phyloP scores from a whole-genome alignment of 2,329 filamentous ascomycete species.

The Colletotrichum sp. region DNA sequence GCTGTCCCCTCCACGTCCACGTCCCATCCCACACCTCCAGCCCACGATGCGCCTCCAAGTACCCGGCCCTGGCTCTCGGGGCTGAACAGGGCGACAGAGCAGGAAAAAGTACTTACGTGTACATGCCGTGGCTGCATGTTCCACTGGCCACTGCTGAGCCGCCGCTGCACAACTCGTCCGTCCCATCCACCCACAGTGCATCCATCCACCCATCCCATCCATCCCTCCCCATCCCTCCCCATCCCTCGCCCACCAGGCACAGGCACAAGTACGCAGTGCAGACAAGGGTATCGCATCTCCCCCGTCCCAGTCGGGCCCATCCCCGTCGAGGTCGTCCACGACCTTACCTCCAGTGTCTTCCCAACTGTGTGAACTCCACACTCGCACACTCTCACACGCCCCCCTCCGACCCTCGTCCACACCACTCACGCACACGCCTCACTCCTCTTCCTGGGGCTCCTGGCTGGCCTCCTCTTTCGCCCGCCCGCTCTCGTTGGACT shows the following conservation, averaged over 20 bases:
- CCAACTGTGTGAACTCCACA: not conserved
- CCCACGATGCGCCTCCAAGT: not conserved
- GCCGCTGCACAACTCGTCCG: not conserved
- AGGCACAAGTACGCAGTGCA: not conserved
- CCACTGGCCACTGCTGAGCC: slow-evolving; percentile 8
- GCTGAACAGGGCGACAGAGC: not conserved
- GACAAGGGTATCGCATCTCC: not conserved
- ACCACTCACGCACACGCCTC: not conserved
- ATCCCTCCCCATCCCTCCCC: not conserved
- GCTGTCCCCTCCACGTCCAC: not conserved
- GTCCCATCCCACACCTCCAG: not conserved
- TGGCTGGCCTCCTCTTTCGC: not conserved
- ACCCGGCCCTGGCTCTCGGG: not conserved
- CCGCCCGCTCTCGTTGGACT: not conserved
- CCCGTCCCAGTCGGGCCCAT: not conserved
- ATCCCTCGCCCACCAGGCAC: not conserved
- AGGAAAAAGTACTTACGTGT: not conserved
- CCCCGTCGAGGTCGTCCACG: not conserved
- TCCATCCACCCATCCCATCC: not conserved
- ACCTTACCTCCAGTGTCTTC: not conserved
- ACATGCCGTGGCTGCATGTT: not conserved
- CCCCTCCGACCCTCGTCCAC: not conserved
- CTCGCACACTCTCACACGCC: not conserved
- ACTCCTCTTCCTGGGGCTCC: slow-evolving; percentile 1
- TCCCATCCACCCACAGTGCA: not conserved